Base-by-base conservation (phyloP, 1,284 basidiomycete genomes). In the Phlebopus sp. region DNA sequence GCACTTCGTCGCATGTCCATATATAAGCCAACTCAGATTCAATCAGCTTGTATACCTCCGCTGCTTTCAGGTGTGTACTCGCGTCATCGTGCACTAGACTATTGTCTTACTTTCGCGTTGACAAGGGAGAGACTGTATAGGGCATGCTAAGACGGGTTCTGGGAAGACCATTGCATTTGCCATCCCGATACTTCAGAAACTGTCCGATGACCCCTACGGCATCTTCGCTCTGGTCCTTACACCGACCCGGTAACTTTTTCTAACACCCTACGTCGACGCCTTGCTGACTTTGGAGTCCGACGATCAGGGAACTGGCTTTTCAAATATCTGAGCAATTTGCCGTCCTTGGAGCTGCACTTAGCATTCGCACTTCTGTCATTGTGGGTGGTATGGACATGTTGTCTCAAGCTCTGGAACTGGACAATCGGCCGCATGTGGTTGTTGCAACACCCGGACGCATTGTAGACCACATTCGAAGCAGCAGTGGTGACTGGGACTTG, bases 331-430 rank as follows among this genome's bases (percentile, higher is more conserved):
- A 98, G 59, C 96, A 99, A 66, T 97, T 99, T 64, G 83, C 88
- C 1, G 95, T 95, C 0, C 77, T 99, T 1, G 97, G 96, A 18
- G 77, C 82, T 21, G 77, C 91, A 2, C 69, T 96, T 43, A 91
- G 86, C 57, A 70, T 93, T 42, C 82, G 82, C 19, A 97, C 93
- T 15, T 81, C 88, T 7, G 91, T 98, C 2, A 78, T 99, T 17
- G 92, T 99, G 2, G 97, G 97, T 8, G 97, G 97, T 3, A 95
- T 99, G 92, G 97, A 99, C 62, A 97, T 97, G 89, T 93, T 97
- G 75, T 69, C 84, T 6, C 97, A 99, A 66, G 92, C 96, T 0
- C 75, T 92, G 27, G 92, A 96, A 62, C 81, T 99, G 5, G 78
- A 79, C 3, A 79, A 84, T 55, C 79, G 91, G 27, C 97, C 97